Percentiles rank a stretch among this genome's conserved stretches.
Evolutionary conservation across 441 rosid genomes (phyloP).

Genomic region (Brassica hybrid): DNA sequence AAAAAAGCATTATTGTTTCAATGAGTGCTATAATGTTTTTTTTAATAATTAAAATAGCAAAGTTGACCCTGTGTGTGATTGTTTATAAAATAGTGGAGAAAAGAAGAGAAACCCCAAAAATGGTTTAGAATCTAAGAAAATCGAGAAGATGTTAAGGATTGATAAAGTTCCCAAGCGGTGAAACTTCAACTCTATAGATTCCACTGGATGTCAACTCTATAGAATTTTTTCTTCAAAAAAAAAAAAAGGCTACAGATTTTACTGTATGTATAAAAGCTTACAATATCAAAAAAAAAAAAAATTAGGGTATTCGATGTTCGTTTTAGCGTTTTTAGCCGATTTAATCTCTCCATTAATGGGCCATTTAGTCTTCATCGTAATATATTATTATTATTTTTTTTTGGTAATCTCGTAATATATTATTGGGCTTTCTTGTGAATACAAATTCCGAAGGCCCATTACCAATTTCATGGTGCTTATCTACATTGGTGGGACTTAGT

Average conservation of each 20-base stretch:
- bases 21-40: neutral
- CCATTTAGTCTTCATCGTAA: too few species aligned
- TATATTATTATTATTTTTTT: too few species aligned
- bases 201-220: too few species aligned
- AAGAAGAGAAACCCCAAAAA: neutral
- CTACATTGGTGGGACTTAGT: neutral
- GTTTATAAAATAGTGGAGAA: neutral
- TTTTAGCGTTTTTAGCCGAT: too few species aligned
- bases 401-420: too few species aligned
- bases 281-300: too few species aligned
- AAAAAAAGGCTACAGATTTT: too few species aligned
- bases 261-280: too few species aligned
- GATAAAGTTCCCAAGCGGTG: neutral
- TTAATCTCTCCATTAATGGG: neutral
- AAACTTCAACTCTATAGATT: neutral
- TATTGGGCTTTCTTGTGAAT: neutral
- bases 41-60: neutral
- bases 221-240: too few species aligned
- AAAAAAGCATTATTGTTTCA: neutral
- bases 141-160: neutral
- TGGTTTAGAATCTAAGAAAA: neutral
- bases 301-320: too few species aligned
- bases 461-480: neutral
- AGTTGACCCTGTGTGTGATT: neutral
- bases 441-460: neutral